A percentile compares a stretch with the other conserved stretches of the same genome.
Conservation (phyloP, 257 asterid genomes). For the Cynanchum wilfordii region DNA sequence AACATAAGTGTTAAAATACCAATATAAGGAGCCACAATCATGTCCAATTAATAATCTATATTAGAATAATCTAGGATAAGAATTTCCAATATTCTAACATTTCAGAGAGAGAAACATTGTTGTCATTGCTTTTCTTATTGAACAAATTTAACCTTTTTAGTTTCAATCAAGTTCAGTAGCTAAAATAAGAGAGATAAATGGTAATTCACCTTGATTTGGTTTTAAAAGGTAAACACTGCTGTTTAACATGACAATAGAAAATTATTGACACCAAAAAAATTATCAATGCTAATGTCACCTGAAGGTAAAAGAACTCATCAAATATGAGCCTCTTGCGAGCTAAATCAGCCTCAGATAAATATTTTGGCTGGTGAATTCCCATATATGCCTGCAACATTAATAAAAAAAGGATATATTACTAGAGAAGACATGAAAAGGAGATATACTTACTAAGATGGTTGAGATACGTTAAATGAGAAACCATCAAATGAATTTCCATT, state of each 20-base stretch:
- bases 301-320: conserved; percentile 95
- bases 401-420: background rate
- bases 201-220: background rate
- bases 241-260: background rate
- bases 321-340: conserved; percentile 95
- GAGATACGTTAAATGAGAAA: background rate
- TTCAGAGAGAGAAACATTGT: background rate
- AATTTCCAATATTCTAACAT: background rate
- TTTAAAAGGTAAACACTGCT: background rate
- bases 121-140: background rate
- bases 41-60: background rate
- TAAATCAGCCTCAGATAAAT: conserved; percentile 62
- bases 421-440: background rate
- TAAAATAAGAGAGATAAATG: background rate
- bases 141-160: background rate
- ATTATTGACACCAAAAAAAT: background rate
- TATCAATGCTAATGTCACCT: conserved; percentile 40
- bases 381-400: conserved; percentile 60
- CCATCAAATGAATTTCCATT: background rate
- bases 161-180: background rate
- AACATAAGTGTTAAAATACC: background rate
- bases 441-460: background rate
- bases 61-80: background rate
- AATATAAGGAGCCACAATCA: background rate
- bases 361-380: conserved; percentile 86